Evolutionary conservation across 2,329 filamentous ascomycete genomes (phyloP).

Genomic region (Ascochyta pisi): DNA sequence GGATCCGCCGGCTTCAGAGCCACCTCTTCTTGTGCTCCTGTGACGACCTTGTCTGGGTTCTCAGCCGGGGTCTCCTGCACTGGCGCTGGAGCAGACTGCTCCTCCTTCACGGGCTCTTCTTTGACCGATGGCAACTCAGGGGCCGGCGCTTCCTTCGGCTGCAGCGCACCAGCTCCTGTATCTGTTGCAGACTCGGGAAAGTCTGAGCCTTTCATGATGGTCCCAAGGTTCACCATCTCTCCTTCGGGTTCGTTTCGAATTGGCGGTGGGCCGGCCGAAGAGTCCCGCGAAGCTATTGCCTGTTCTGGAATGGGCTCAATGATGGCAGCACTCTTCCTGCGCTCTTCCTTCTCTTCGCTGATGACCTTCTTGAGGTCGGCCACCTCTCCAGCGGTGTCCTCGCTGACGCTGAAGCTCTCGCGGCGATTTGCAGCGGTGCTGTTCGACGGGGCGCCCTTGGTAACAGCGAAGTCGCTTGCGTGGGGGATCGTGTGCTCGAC

Average conservation of each 20-base stretch:
- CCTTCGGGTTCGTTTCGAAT: constrained; percentile 35
- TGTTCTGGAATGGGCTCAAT: constrained; percentile 52
- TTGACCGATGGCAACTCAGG: constrained; percentile 12
- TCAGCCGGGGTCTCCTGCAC: constrained; percentile 34
- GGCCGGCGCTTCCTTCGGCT: constrained; percentile 10
- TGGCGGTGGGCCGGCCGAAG: constrained; percentile 45
- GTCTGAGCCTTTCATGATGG: constrained; percentile 47
- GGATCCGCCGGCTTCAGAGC: constrained; percentile 51
- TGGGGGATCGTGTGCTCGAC: constrained; percentile 52
- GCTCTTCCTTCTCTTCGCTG: constrained; percentile 49
- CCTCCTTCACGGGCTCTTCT: constrained; percentile 9
- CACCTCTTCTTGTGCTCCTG: constrained; percentile 52
- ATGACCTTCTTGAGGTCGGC: constrained; percentile 51
- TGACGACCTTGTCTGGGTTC: constrained; percentile 54
- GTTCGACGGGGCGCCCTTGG: constrained; percentile 38
- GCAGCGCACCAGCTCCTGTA: constrained; percentile 9
- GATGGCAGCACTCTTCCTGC: constrained; percentile 46
- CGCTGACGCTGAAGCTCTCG: constrained; percentile 53
- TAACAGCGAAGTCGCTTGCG: constrained; percentile 30
- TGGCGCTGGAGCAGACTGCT: constrained; percentile 1
- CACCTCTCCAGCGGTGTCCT: constrained; percentile 42
- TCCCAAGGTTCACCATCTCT: constrained; percentile 41
- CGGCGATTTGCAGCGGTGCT: constrained; percentile 44
- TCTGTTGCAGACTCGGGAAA: constrained; percentile 37
- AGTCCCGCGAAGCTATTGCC: constrained; percentile 50